Evolutionary conservation across 2,329 filamentous ascomycete species (phyloP).

Genomic region (Monosporascus sp.): DNA sequence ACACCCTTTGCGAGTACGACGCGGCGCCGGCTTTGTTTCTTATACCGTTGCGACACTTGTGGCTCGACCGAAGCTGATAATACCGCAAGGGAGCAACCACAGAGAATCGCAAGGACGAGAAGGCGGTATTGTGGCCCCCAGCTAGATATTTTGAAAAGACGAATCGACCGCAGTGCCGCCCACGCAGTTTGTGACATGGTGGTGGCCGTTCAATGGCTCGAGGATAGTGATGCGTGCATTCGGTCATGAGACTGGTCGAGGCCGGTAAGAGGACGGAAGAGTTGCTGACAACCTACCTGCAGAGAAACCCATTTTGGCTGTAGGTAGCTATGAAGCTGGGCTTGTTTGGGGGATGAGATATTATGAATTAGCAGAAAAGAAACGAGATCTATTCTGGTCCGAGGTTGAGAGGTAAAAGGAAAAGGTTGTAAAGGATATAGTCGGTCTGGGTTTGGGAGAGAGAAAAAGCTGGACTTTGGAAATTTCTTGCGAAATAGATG

Average conservation of each 20-base stretch:
- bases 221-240: conserved; percentile 11
- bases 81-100: conserved; percentile 16
- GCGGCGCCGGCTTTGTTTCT: background rate
- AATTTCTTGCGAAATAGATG: conserved; percentile 3
- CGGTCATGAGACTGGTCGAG: conserved; percentile 2
- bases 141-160: conserved; percentile 1
- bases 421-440: background rate
- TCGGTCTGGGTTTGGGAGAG: background rate
- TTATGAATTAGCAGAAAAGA: conserved; percentile 21
- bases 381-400: background rate
- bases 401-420: background rate
- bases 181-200: conserved; percentile 2
- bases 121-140: background rate
- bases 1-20: background rate
- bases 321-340: conserved; percentile 8
- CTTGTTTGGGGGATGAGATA: conserved; percentile 22
- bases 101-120: conserved; percentile 8
- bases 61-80: conserved; percentile 12
- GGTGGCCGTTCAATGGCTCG: conserved; percentile 22
- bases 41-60: conserved; percentile 3
- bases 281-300: conserved; percentile 33
- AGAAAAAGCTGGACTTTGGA: conserved; percentile 13
- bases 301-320: conserved; percentile 39
- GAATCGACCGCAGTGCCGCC: conserved; percentile 1
- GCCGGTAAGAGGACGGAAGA: conserved; percentile 11